A percentile compares a stretch with the other conserved stretches of the same genome.
Evolutionary conservation across 352 stramenopile genomes (phyloP).

Genomic region (Blastocystis sp.): DNA sequence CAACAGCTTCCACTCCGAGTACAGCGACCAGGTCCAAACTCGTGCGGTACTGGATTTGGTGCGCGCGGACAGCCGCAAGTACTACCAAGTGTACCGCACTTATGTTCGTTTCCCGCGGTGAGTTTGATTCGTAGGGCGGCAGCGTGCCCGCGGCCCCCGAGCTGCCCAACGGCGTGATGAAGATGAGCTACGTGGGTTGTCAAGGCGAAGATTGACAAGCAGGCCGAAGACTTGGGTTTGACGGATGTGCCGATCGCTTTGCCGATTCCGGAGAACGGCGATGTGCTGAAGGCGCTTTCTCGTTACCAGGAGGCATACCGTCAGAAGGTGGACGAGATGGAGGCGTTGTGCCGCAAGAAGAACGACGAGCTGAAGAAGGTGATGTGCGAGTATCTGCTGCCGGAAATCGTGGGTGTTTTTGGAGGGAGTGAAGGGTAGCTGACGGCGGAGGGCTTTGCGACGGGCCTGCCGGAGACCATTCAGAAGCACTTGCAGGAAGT

Average conservation of each 20-base stretch:
- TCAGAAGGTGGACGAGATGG: not conserved
- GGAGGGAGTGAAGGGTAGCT: conserved; percentile 13
- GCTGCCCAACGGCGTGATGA: conserved; percentile 13
- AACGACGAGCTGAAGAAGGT: conserved; percentile 5
- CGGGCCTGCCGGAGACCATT: conserved; percentile 12
- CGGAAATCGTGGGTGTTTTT: conserved; percentile 23
- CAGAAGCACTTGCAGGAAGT: not conserved
- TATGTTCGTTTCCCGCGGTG: not conserved
- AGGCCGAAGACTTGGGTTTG: conserved; percentile 21
- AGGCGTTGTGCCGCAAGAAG: not conserved
- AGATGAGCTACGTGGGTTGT: conserved; percentile 3
- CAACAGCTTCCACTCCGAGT: conserved; percentile 27
- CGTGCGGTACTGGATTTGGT: not conserved
- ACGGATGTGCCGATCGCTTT: conserved; percentile 26
- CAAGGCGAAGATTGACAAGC: not conserved
- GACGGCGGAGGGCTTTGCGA: not conserved
- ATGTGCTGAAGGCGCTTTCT: not conserved
- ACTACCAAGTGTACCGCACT: conserved; percentile 20
- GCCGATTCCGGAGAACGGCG: not conserved
- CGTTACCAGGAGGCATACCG: not conserved
- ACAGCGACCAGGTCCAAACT: not conserved
- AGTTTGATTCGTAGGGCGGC: not conserved
- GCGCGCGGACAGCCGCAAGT: not conserved
- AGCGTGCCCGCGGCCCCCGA: not conserved
- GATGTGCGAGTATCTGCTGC: conserved; percentile 38